Percentiles rank a stretch among this genome's conserved stretches.
Conservation (phyloP, 2,329 filamentous ascomycete species). For the Apiospora aurea region DNA sequence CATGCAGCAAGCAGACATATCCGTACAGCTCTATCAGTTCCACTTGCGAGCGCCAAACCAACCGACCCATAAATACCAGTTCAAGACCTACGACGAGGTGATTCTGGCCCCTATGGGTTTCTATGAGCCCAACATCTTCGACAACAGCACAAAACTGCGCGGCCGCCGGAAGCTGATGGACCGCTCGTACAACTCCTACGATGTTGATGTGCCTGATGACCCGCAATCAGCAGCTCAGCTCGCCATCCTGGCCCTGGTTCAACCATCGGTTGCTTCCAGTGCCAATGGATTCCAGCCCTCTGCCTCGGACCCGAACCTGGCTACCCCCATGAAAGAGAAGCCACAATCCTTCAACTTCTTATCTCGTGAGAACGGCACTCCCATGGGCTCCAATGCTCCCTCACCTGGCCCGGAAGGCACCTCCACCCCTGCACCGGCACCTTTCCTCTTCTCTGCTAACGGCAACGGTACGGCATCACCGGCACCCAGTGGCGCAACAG, state of each 20-base stretch:
- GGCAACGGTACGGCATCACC: constrained; percentile 57
- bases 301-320: constrained; percentile 54
- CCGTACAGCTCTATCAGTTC: constrained; percentile 87
- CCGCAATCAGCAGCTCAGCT: constrained; percentile 86
- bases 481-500: constrained; percentile 51
- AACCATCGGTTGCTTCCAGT: constrained; percentile 61
- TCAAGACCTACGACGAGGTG: constrained; percentile 97
- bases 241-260: constrained; percentile 65
- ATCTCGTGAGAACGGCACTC: constrained; percentile 77
- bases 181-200: constrained; percentile 92
- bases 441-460: constrained; percentile 61
- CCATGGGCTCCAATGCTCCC: constrained; percentile 83
- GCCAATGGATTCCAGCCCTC: constrained; percentile 51
- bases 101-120: constrained; percentile 95
- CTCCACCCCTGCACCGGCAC: constrained; percentile 69
- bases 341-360: constrained; percentile 74
- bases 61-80: constrained; percentile 89
- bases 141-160: constrained; percentile 79
- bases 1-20: constrained; percentile 88
- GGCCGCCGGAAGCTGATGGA: constrained; percentile 83
- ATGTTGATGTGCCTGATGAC: constrained; percentile 85
- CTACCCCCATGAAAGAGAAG: constrained; percentile 68
- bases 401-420: constrained; percentile 84
- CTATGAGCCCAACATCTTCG: constrained; percentile 87
- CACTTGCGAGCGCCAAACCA: constrained; percentile 88